Conservation (phyloP, 352 stramenopile genomes). For the Phytopythium oedochilum region DNA sequence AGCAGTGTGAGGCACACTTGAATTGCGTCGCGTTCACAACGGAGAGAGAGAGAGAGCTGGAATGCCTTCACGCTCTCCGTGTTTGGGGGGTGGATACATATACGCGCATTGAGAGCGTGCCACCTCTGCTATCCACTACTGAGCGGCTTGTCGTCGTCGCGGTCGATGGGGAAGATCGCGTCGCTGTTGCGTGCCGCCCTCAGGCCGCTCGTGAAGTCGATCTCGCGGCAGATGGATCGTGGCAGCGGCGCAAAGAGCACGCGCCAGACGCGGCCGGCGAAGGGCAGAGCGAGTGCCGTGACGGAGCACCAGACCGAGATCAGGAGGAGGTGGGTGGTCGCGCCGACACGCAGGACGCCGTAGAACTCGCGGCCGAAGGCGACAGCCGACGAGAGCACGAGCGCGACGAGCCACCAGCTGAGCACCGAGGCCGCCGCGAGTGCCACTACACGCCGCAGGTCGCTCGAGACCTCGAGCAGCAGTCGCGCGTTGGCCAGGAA, state of each 20-base stretch:
- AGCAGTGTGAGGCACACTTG: too few relatives aligned
- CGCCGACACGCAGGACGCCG: slow-evolving; percentile 37
- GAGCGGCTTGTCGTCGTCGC: slow-evolving; percentile 8
- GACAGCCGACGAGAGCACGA: slow-evolving; percentile 41
- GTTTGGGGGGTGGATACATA: too few relatives aligned
- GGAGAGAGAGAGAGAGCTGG: too few relatives aligned
- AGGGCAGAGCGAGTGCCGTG: slow-evolving; percentile 22
- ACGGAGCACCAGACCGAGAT: slow-evolving; percentile 28
- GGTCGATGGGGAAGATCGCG: slow-evolving; percentile 37
- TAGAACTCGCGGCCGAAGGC: slow-evolving; percentile 64
- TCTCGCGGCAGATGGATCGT: slow-evolving; percentile 43
- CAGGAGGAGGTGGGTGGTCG: slow-evolving; percentile 32
- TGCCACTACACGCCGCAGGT: slow-evolving; percentile 16
- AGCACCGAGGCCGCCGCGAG: slow-evolving; percentile 34
- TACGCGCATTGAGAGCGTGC: too few relatives aligned
- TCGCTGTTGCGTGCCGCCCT: slow-evolving; percentile 19
- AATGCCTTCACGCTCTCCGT: too few relatives aligned
- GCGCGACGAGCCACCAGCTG: slow-evolving; percentile 44
- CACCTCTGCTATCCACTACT: too few relatives aligned
- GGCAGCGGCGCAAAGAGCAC: slow-evolving; percentile 34
- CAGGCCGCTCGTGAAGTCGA: slow-evolving; percentile 25
- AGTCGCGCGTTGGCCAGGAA: slow-evolving; percentile 48
- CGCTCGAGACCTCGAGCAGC: slow-evolving; percentile 39
- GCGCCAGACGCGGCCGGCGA: slow-evolving; percentile 22
- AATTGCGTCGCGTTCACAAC: too few relatives aligned